Base-by-base conservation (phyloP, 176 grass and related monocot species). In the Carex parvula region DNA sequence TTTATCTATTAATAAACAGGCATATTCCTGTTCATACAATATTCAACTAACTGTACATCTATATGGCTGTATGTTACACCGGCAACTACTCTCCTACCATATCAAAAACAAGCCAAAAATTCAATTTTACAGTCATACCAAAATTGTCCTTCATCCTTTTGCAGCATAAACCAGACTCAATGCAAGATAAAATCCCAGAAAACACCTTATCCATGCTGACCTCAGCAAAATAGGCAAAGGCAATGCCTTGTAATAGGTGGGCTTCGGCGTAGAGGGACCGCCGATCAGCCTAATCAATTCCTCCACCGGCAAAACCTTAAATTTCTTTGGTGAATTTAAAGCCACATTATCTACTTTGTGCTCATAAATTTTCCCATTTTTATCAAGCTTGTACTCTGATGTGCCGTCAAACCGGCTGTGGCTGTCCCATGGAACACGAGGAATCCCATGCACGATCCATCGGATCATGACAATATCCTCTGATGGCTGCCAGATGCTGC, bases 381-480 rank as follows among this genome's bases (percentile, higher is more conserved):
- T 93, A 50, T 99, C 96, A 8, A 99, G 91, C 80, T 99, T 99
- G 70, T 95, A 99, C 72, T 88, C 93, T 20, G 93, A 99, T 42
- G 93, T 92, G 1, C 92, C 96, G 24, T 99, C 96, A 29, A 99
- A 99, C 33, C 96, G 93, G 30, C 93, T 91, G 60, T 99, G 91
- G 37, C 88, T 84, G 18, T 95, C 91, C 96, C 96, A 99, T 5
- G 96, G 96, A 24, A 99, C 93, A 48, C 91, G 85, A 70, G 93
- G 96, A 73, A 95, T 92, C 61, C 96, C 93, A 1, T 99, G 96
- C 54, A 89, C 88, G 65, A 94, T 99, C 96, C 96, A 99, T 63
- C 96, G 93, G 66, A 99, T 99, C 96, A 99, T 99, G 68, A 99
- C 89, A 46, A 86, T 84, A 76, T 91, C 90, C 59, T 99, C 93